Evolutionary conservation across 1,139 yeast genomes (phyloP).

Genomic region (Candida mesenterica): DNA sequence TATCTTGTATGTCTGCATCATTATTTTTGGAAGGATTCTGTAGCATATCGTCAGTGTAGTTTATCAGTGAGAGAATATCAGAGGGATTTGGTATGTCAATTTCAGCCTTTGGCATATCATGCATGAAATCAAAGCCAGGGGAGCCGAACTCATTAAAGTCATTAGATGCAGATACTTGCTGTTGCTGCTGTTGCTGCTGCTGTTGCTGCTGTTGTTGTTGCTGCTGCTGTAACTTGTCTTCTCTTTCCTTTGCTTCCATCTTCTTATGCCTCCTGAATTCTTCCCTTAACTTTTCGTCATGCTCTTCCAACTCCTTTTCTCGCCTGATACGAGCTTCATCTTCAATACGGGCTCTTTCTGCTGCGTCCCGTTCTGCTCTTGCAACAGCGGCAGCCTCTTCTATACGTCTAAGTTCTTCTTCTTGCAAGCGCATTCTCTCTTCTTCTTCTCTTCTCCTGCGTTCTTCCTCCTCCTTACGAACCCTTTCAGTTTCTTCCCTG

Average conservation of each 20-base stretch:
- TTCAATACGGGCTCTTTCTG: constrained; percentile 13
- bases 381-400: constrained; percentile 15
- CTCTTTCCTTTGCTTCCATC: constrained; percentile 11
- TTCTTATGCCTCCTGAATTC: constrained; percentile 20
- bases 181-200: constrained; percentile 5
- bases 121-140: constrained; percentile 32
- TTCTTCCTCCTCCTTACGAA: constrained; percentile 13
- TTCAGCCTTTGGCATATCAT: constrained; percentile 19
- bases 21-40: constrained; percentile 10
- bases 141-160: constrained; percentile 22
- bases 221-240: constrained; percentile 13
- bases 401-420: constrained; percentile 12
- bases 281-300: constrained; percentile 19
- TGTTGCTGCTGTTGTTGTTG: constrained; percentile 6
- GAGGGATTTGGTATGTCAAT: constrained; percentile 36
- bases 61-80: constrained; percentile 38
- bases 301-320: constrained; percentile 11
- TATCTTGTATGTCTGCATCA: constrained; percentile 4
- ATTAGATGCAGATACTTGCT: background rate
- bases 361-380: constrained; percentile 11
- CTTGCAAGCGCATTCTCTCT: constrained; percentile 7
- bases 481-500: constrained; percentile 17
- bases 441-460: constrained; percentile 13
- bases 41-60: constrained; percentile 21
- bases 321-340: constrained; percentile 11